phyloP scores from a whole-genome alignment of 352 stramenopile species.

The Pythium rishiriense region DNA sequence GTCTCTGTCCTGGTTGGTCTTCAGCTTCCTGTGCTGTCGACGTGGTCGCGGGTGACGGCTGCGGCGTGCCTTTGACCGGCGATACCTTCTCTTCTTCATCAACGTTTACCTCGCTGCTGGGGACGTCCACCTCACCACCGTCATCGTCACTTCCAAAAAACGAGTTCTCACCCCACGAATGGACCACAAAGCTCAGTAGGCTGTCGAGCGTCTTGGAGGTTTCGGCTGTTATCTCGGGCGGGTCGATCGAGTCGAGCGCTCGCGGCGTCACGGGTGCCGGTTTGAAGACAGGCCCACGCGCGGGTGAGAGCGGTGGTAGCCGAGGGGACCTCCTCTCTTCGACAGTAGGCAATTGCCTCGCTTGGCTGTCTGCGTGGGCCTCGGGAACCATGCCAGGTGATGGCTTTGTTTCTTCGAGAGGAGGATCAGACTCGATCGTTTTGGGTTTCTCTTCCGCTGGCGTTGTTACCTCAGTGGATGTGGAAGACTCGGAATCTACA shows the following conservation, averaged over 20 bases:
- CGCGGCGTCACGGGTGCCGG: neutral
- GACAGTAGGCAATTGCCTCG: neutral
- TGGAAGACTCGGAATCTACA: no score
- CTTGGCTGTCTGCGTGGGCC: neutral
- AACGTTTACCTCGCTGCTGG: no score
- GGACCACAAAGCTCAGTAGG: constrained; percentile 52
- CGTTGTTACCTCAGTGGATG: no score
- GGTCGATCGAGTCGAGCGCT: neutral
- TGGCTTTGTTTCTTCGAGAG: no score
- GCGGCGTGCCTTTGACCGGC: no score
- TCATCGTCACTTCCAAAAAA: constrained; percentile 8
- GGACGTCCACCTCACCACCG: neutral
- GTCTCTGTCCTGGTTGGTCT: no score
- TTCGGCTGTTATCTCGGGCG: constrained; percentile 12
- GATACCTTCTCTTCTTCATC: no score
- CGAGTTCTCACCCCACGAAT: constrained; percentile 46
- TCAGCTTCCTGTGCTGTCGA: no score
- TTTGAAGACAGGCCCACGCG: constrained; percentile 8
- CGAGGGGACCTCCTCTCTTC: constrained; percentile 2
- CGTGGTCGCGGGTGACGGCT: neutral
- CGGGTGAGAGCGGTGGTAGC: constrained; percentile 18
- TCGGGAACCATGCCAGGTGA: no score
- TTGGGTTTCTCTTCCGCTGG: no score
- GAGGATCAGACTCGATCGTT: no score
- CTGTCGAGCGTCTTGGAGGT: constrained; percentile 34